Evolutionary conservation across 192 early-diverging fungal species (phyloP).

Genomic region (Podochytrium sp.): DNA sequence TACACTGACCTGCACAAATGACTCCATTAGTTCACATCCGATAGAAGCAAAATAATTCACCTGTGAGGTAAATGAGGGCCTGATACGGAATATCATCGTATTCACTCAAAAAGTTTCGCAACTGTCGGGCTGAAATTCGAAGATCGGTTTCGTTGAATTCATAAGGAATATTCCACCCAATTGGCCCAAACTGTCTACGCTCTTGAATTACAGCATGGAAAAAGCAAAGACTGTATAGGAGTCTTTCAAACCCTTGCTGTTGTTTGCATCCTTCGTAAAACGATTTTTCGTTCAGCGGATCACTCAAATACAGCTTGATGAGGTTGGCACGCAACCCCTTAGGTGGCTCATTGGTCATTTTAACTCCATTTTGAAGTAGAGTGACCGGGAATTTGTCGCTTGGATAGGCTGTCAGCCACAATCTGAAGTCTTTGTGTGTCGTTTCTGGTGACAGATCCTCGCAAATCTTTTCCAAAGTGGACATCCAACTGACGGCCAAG

Average conservation of each 20-base stretch:
- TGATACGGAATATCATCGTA: conserved; percentile 63
- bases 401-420: conserved; percentile 64
- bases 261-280: conserved; percentile 66
- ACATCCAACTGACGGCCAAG: conserved; percentile 68
- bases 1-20: conserved; percentile 58
- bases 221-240: conserved; percentile 62
- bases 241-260: conserved; percentile 54
- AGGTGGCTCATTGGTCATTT: conserved; percentile 68
- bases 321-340: conserved; percentile 59
- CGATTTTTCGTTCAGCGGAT: conserved; percentile 61
- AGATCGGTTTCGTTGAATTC: conserved; percentile 69
- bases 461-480: conserved; percentile 63
- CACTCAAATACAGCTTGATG: conserved; percentile 53
- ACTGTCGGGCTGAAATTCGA: conserved; percentile 63
- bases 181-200: conserved; percentile 60
- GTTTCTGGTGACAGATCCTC: conserved; percentile 59
- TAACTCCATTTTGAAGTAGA: conserved; percentile 64
- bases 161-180: conserved; percentile 71
- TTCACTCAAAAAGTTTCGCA: conserved; percentile 62
- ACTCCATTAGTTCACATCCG: not conserved
- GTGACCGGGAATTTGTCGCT: conserved; percentile 64
- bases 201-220: conserved; percentile 70
- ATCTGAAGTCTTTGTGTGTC: conserved; percentile 57
- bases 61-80: conserved; percentile 59
- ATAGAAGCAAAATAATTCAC: conserved; percentile 37